Conservation (phyloP, 108 stramenopile species). For the Fragilaria crotonensis region DNA sequence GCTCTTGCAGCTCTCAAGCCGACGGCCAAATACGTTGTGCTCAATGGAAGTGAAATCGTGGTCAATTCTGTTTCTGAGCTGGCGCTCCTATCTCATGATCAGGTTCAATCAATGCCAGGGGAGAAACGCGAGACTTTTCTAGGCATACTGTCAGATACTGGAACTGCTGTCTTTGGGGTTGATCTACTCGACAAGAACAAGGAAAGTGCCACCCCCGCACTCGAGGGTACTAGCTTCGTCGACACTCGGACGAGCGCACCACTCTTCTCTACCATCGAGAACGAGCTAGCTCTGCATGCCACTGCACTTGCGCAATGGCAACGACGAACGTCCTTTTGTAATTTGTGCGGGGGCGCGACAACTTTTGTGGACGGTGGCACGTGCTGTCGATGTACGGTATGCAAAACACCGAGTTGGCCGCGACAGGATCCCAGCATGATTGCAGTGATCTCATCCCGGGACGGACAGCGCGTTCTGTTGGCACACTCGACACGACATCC, state of each 20-base stretch:
- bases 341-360: slow-evolving; percentile 41
- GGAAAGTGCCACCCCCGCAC: not conserved
- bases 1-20: slow-evolving; percentile 28
- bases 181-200: slow-evolving; percentile 22
- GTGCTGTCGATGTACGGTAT: slow-evolving; percentile 39
- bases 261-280: slow-evolving; percentile 38
- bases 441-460: slow-evolving; percentile 39
- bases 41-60: slow-evolving; percentile 27
- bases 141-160: slow-evolving; percentile 21
- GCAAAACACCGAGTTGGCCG: slow-evolving; percentile 45
- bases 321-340: slow-evolving; percentile 37
- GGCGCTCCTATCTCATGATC: slow-evolving; percentile 18
- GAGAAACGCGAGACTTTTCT: slow-evolving; percentile 28
- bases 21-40: slow-evolving; percentile 48
- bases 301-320: slow-evolving; percentile 67
- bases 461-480: slow-evolving; percentile 44
- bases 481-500: slow-evolving; percentile 69
- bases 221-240: slow-evolving; percentile 26
- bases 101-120: slow-evolving; percentile 1
- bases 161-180: slow-evolving; percentile 34
- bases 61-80: slow-evolving; percentile 21
- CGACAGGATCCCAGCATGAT: slow-evolving; percentile 82
- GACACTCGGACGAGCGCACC: slow-evolving; percentile 65
- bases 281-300: slow-evolving; percentile 69
- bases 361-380: slow-evolving; percentile 52